Conservation (phyloP, 495 filamentous ascomycete genomes). For the Penicillium crystallinum region DNA sequence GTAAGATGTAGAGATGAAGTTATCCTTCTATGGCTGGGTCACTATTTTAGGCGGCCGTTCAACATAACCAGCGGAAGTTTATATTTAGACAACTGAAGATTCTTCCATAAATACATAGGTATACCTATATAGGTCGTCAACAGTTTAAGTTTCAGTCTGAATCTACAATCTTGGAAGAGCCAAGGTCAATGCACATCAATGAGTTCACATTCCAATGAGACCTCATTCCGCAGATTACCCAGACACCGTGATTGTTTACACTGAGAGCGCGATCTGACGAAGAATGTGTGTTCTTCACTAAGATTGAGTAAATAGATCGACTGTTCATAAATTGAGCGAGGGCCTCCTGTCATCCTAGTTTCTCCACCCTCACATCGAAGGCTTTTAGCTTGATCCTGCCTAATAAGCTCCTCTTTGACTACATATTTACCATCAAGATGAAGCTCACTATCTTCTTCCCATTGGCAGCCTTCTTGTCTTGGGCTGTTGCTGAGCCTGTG, state of each 20-base stretch:
- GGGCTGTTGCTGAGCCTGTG: constrained; percentile 13
- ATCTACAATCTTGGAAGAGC: too few species aligned
- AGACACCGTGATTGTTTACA: constrained; percentile 1
- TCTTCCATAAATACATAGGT: too few species aligned
- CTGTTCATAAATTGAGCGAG: background rate
- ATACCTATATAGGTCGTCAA: too few species aligned
- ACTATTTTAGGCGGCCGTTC: too few species aligned
- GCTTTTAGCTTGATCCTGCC: background rate
- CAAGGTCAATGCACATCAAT: too few species aligned
- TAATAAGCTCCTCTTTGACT: background rate
- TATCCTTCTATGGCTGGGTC: too few species aligned
- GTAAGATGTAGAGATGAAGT: too few species aligned
- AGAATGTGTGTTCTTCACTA: background rate
- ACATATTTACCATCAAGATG: constrained; percentile 15
- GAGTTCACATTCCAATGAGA: constrained; percentile 1
- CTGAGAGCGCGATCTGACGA: background rate
- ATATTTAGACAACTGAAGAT: too few species aligned
- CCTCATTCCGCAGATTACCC: constrained; percentile 1
- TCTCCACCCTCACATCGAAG: background rate
- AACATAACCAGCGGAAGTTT: too few species aligned
- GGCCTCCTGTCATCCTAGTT: background rate
- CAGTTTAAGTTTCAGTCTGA: too few species aligned
- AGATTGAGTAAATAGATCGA: background rate
- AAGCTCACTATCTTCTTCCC: constrained; percentile 26
- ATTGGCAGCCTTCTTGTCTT: constrained; percentile 21